Percentiles rank a stretch among this genome's conserved stretches.
phyloP scores from a whole-genome alignment of 345 rosid species.

The Eucalyptus cloeziana region DNA sequence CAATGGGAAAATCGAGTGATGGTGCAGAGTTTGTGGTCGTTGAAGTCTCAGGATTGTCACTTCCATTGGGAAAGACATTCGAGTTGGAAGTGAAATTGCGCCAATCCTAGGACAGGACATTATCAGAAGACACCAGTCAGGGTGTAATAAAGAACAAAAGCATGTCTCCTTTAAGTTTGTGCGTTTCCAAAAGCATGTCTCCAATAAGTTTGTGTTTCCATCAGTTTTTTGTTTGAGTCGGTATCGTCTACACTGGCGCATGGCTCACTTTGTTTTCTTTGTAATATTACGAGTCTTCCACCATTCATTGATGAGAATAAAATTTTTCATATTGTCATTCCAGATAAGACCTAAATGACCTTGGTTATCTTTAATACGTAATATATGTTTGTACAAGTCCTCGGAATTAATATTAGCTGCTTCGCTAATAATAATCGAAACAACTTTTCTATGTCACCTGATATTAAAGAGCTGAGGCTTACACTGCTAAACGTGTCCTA shows the following conservation, averaged over 20 bases:
- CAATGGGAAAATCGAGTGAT: background rate
- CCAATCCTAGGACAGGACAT: background rate
- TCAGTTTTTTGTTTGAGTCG: background rate
- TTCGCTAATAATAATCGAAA: background rate
- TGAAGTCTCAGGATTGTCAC: background rate
- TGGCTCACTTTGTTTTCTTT: background rate
- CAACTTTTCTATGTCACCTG: background rate
- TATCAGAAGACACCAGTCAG: background rate
- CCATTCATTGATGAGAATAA: background rate
- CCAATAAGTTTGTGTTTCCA: background rate
- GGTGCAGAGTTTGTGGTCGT: background rate
- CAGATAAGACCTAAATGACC: background rate
- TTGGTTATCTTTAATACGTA: background rate
- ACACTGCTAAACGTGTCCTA: background rate
- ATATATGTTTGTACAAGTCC: background rate
- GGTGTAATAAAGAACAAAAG: background rate
- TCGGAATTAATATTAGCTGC: background rate
- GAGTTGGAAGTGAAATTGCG: constrained; percentile 14
- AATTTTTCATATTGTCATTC: background rate
- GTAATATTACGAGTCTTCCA: background rate
- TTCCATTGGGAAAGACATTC: constrained; percentile 31
- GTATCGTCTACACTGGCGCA: background rate
- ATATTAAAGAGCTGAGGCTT: background rate
- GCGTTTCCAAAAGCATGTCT: background rate
- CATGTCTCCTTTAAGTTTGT: background rate